Conservation (phyloP, 108 stramenopile species). For the Cyclotella distinguenda region DNA sequence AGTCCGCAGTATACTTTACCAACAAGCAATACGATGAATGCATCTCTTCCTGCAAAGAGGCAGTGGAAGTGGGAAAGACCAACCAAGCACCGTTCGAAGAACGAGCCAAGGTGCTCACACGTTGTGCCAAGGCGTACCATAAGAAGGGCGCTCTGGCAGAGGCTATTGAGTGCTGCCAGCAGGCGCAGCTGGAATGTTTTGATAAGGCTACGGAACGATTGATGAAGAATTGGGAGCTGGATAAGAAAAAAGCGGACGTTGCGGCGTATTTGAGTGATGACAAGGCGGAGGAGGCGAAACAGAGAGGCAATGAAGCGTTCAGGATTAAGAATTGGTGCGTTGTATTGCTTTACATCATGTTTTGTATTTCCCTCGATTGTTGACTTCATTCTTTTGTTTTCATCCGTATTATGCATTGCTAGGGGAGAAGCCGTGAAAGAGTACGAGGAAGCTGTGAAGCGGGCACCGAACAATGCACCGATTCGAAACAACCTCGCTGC, state of each 20-base stretch:
- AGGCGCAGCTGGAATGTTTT: constrained; percentile 82
- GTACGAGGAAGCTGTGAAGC: constrained; percentile 97
- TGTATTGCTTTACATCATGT: background rate
- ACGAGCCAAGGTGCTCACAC: constrained; percentile 91
- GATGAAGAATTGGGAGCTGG: constrained; percentile 93
- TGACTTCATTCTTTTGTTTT: background rate
- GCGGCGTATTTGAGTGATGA: constrained; percentile 92
- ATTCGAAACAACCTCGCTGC: constrained; percentile 98
- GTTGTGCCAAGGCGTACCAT: constrained; percentile 91
- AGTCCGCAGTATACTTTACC: constrained; percentile 96
- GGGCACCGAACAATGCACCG: constrained; percentile 95
- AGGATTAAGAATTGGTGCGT: constrained; percentile 81
- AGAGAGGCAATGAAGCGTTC: constrained; percentile 94
- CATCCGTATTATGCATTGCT: no score
- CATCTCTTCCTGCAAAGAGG: constrained; percentile 83
- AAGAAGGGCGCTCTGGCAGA: constrained; percentile 88
- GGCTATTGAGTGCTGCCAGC: constrained; percentile 90
- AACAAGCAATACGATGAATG: constrained; percentile 89
- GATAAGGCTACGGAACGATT: constrained; percentile 91
- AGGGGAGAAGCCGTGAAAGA: constrained; percentile 75
- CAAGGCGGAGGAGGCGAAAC: constrained; percentile 97
- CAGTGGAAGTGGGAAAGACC: constrained; percentile 89
- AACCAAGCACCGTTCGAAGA: constrained; percentile 91
- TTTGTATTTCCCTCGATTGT: background rate
- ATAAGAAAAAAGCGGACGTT: constrained; percentile 88